Conservation (phyloP, 1,284 basidiomycete genomes). For the Ustilago cynodontis region DNA sequence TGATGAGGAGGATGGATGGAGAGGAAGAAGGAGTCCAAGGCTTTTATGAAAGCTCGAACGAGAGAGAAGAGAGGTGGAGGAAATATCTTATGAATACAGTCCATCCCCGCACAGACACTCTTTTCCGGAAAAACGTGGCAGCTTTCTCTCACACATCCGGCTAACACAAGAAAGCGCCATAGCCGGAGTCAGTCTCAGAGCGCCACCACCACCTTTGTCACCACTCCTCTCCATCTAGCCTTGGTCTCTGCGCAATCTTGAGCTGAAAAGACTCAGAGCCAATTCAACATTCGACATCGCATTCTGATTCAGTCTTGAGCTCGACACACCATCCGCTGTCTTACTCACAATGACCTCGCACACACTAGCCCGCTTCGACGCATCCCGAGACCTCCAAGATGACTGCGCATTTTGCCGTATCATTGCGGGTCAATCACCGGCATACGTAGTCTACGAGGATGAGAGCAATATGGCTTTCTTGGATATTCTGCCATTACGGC, state of each 20-base stretch:
- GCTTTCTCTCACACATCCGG: neutral
- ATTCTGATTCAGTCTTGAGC: too few relatives aligned
- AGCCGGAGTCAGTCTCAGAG: neutral
- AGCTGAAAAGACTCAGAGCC: neutral
- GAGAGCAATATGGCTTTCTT: slow-evolving; percentile 79
- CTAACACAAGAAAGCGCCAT: slow-evolving; percentile 10
- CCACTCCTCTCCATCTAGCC: neutral
- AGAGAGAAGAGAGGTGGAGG: neutral
- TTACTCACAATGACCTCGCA: slow-evolving; percentile 39
- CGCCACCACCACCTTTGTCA: slow-evolving; percentile 4
- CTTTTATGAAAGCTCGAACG: neutral
- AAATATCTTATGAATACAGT: neutral
- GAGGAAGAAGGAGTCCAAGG: neutral
- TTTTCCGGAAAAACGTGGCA: neutral
- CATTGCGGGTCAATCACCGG: slow-evolving; percentile 19
- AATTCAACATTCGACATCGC: neutral
- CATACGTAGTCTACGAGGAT: slow-evolving; percentile 68
- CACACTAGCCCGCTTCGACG: slow-evolving; percentile 42
- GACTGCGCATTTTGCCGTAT: slow-evolving; percentile 53
- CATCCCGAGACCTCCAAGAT: slow-evolving; percentile 32
- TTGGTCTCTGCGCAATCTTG: neutral
- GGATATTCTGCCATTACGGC: slow-evolving; percentile 79
- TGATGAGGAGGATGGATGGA: neutral
- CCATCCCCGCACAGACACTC: neutral
- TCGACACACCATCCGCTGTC: too few relatives aligned